Evolutionary conservation across 257 asterid genomes (phyloP).

Genomic region (Nicotiana benthamiana): DNA sequence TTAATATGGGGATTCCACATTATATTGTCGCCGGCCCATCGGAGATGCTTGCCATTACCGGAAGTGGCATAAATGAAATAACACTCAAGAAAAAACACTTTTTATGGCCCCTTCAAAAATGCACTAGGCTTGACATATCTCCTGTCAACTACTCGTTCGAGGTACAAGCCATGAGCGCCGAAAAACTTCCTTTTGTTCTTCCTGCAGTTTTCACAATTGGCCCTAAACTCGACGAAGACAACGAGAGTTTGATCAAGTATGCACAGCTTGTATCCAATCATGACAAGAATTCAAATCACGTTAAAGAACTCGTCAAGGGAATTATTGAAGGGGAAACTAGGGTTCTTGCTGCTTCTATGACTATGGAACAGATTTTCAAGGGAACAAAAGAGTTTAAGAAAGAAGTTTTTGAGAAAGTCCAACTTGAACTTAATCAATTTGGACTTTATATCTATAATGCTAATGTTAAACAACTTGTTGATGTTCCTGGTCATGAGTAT

Average conservation of each 20-base stretch:
- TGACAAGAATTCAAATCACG: slow-evolving; percentile 43
- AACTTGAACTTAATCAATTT: slow-evolving; percentile 53
- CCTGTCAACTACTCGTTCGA: slow-evolving; percentile 65
- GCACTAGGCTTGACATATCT: slow-evolving; percentile 34
- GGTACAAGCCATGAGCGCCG: slow-evolving; percentile 74
- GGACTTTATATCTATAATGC: slow-evolving; percentile 60
- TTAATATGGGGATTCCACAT: background rate
- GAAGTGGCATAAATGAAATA: background rate
- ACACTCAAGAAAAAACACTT: background rate
- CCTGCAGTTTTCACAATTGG: slow-evolving; percentile 74
- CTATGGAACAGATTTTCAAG: slow-evolving; percentile 53
- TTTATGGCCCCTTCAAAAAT: slow-evolving; percentile 8
- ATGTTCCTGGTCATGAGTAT: slow-evolving; percentile 61
- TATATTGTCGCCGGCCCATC: background rate
- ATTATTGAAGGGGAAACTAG: slow-evolving; percentile 69
- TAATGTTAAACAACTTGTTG: slow-evolving; percentile 62
- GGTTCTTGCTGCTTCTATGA: slow-evolving; percentile 61
- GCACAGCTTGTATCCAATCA: slow-evolving; percentile 56
- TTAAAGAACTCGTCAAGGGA: slow-evolving; percentile 54
- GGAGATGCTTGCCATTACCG: background rate
- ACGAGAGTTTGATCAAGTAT: slow-evolving; percentile 34
- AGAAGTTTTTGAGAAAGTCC: slow-evolving; percentile 58
- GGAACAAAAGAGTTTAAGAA: slow-evolving; percentile 56
- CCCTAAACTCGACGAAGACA: slow-evolving; percentile 33
- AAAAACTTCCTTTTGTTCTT: slow-evolving; percentile 61